These are phyloP conservation scores for Sporobolomyces pararoseus DNA, from an alignment of 768 basidiomycete species.

Conservation along the genomic window DNA sequence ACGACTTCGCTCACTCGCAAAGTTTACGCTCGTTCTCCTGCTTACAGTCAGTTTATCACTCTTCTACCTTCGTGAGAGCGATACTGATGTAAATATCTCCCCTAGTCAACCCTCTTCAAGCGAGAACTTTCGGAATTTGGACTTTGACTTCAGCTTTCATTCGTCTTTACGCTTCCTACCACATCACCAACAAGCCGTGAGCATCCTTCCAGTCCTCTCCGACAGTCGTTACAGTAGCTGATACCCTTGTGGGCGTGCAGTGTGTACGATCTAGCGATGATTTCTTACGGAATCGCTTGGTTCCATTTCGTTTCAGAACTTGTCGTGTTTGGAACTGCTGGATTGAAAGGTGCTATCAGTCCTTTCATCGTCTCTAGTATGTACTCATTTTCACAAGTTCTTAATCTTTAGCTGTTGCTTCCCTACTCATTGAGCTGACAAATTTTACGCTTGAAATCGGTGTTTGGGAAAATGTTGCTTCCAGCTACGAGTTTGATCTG, in stretches of 20 bases:
- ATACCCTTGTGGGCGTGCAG: conserved; percentile 51
- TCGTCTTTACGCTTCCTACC: conserved; percentile 80
- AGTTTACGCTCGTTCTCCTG: conserved; percentile 61
- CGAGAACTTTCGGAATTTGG: conserved; percentile 87
- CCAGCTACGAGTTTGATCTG: conserved; percentile 61
- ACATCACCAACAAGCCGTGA: conserved; percentile 76
- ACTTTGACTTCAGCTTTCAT: conserved; percentile 79
- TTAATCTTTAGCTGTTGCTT: conserved; percentile 21
- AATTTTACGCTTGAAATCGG: not conserved
- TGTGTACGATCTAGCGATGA: conserved; percentile 79
- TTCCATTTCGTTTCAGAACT: conserved; percentile 83
- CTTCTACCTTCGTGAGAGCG: not conserved
- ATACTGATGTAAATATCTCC: no score
- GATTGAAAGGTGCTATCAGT: conserved; percentile 61
- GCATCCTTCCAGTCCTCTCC: not conserved
- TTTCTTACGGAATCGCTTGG: conserved; percentile 85
- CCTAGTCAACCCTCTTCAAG: conserved; percentile 77
- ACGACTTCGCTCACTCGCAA: conserved; percentile 72
- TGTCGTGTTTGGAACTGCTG: conserved; percentile 73
- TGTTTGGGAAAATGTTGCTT: not conserved
- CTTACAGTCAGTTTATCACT: conserved; percentile 47
- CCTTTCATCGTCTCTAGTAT: conserved; percentile 84
- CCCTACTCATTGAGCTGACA: conserved; percentile 45
- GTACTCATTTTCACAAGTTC: no score
- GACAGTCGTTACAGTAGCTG: not conserved